A percentile compares a stretch with the other conserved stretches of the same genome.
Evolutionary conservation across 352 stramenopile species (phyloP).

Genomic region (Aphanomyces stellatus): DNA sequence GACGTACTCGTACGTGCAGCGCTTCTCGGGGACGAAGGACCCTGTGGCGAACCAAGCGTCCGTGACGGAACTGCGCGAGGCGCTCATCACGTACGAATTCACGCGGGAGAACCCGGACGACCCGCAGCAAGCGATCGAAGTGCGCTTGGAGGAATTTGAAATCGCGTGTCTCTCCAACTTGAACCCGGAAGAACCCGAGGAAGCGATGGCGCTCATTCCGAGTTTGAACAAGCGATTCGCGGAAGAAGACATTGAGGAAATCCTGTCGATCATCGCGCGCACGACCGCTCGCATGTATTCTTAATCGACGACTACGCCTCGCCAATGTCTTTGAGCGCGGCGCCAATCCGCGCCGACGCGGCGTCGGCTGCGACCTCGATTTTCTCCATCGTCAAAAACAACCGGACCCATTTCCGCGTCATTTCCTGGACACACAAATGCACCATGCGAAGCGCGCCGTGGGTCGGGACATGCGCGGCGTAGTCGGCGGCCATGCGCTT

Average conservation of each 20-base stretch:
- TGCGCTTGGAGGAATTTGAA: conserved; percentile 84
- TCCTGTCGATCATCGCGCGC: conserved; percentile 79
- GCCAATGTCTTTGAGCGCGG: background rate
- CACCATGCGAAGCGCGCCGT: conserved; percentile 24
- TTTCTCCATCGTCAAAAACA: conserved; percentile 29
- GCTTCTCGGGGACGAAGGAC: conserved; percentile 87
- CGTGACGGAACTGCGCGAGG: conserved; percentile 82
- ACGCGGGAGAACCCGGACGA: conserved; percentile 48
- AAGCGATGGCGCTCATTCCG: conserved; percentile 80
- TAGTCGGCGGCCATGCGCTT: background rate
- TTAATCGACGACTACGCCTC: no score
- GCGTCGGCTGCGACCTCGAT: background rate
- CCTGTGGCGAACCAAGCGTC: conserved; percentile 85
- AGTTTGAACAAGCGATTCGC: conserved; percentile 83
- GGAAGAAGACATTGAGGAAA: conserved; percentile 87
- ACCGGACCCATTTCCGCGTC: conserved; percentile 20
- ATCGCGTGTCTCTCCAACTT: conserved; percentile 85
- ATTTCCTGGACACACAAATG: conserved; percentile 26
- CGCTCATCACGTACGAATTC: conserved; percentile 79
- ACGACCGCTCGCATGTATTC: conserved; percentile 81
- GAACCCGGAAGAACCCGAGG: conserved; percentile 84
- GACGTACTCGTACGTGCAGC: conserved; percentile 87
- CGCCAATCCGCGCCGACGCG: background rate
- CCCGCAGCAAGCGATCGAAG: conserved; percentile 53
- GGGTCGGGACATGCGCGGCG: conserved; percentile 27